Evolutionary conservation across 495 filamentous ascomycete species (phyloP).

Genomic region (Neurospora sp.): DNA sequence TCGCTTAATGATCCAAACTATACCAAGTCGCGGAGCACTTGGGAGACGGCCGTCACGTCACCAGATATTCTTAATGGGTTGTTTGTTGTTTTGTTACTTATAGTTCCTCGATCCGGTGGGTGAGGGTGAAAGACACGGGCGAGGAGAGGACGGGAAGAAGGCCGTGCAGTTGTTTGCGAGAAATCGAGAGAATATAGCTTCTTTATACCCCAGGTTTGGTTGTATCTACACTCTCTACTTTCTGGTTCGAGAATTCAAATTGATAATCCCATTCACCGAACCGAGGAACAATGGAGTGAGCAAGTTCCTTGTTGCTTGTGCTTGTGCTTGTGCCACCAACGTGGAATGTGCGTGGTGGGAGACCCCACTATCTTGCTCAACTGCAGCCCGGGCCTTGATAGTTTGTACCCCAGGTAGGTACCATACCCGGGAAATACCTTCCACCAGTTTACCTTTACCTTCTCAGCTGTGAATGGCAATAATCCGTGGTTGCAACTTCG

Average conservation of each 20-base stretch:
- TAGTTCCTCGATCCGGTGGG: not conserved
- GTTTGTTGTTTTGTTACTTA: not conserved
- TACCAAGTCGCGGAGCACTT: not conserved
- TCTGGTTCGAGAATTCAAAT: not conserved
- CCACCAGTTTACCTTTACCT: too few species aligned
- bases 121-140: not conserved
- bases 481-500: too few species aligned
- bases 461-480: too few species aligned
- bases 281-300: not conserved
- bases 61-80: not conserved
- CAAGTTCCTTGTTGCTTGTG: not conserved
- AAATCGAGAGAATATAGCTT: not conserved
- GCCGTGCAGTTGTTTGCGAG: not conserved
- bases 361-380: not conserved
- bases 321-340: not conserved
- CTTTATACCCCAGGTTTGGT: not conserved
- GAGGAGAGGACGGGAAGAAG: not conserved
- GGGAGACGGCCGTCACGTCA: not conserved
- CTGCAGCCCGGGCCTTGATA: too few species aligned
- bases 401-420: too few species aligned
- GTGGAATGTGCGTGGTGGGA: not conserved
- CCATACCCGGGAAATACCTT: too few species aligned
- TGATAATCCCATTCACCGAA: not conserved
- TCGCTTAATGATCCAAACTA: not conserved
- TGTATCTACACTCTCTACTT: not conserved